phyloP scores from a whole-genome alignment of 2,329 filamentous ascomycete species.

The Penicillium corylophilum region DNA sequence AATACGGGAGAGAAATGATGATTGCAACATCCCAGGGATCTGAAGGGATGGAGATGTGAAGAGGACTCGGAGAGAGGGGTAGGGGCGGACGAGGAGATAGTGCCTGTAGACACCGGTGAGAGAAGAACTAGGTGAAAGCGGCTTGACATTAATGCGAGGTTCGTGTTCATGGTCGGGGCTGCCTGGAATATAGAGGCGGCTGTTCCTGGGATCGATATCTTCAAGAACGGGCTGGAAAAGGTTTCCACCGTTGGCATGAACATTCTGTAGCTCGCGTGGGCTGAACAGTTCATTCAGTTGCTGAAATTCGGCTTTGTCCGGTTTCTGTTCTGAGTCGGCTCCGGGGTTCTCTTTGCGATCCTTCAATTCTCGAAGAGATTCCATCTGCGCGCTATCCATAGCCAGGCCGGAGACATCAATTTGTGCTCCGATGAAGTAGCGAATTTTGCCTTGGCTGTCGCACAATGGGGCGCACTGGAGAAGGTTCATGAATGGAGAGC shows the following conservation, averaged over 20 bases:
- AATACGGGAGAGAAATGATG: constrained; percentile 47
- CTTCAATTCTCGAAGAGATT: constrained; percentile 56
- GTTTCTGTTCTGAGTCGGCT: constrained; percentile 21
- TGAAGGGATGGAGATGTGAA: constrained; percentile 68
- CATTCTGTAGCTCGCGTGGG: constrained; percentile 63
- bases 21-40: constrained; percentile 66
- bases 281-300: constrained; percentile 70
- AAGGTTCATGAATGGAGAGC: constrained; percentile 73
- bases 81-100: constrained; percentile 54
- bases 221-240: constrained; percentile 30
- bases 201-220: constrained; percentile 7
- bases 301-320: constrained; percentile 60
- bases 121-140: constrained; percentile 6
- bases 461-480: constrained; percentile 69
- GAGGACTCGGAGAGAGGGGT: constrained; percentile 64
- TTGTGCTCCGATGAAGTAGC: constrained; percentile 71
- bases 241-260: constrained; percentile 61
- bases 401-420: constrained; percentile 69
- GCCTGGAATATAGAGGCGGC: constrained; percentile 13
- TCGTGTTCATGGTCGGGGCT: constrained; percentile 15
- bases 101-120: constrained; percentile 53
- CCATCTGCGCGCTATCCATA: constrained; percentile 64
- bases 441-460: constrained; percentile 64
- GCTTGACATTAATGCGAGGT: not conserved
- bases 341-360: constrained; percentile 26